Evolutionary conservation across 2,329 filamentous ascomycete genomes (phyloP), one percentile per base, ranked within the genome.

Genomic region (Aspergillus latus): DNA sequence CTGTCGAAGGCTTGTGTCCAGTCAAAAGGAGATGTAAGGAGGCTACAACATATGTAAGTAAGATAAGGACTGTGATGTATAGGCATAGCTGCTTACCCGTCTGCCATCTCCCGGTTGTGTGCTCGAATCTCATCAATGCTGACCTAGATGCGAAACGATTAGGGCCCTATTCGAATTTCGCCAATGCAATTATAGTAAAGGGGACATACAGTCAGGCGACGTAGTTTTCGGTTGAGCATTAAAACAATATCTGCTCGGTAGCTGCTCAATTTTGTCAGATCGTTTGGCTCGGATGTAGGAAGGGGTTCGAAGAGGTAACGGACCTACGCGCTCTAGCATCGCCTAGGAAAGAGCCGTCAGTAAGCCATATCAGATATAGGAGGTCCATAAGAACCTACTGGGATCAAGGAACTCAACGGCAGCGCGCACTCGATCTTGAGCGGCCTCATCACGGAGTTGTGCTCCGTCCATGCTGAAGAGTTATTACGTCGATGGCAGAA

Each of bases 361-460:
- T 44, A 39, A 34, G 28, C 2, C 6, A n/a, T 15, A 21, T 40
- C 9, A 7, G 30, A 11, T 11, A 3, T 36, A 21, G 13, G 26
- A n/a, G 11, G 13, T 9, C 9, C 5, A 37, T 11, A 40, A 28
- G 42, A 10, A 21, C 87, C 68, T 83, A 96, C 92, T 87, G 59
- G 93, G 93, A 79, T 97, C 93, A 43, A 97, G 85, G 70, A 97
- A 97, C 73, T 97, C 92, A 67, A 88, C 84, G n/a, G 91, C 92
- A 62, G 88, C 85, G 67, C 91, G 88, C 73, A 96, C 85, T 68
- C 92, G 90, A 78, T 95, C 88, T 66, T 86, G 84, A 66, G 88
- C 86, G 63, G 88, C 90, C 75, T 94, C 90, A 81, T 97, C 92
- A 74, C 88, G 85, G 67, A 95, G 84, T 78, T 88, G 85, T 64